Evolutionary conservation across 169 alveolate genomes (phyloP).

Genomic region (Besnoitia besnoiti): DNA sequence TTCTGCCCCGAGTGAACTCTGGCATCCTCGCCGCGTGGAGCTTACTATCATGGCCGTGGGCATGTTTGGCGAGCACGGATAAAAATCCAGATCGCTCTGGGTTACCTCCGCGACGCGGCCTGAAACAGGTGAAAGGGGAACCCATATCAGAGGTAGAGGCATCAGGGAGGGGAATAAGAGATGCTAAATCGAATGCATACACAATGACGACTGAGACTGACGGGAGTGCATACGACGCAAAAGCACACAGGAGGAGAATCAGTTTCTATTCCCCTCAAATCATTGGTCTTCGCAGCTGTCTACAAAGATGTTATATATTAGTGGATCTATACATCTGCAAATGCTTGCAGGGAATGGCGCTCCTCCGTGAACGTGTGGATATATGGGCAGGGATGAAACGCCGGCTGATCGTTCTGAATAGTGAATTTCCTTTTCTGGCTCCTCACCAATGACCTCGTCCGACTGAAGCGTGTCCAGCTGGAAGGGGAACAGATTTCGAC

Average conservation of each 20-base stretch:
- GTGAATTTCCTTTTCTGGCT: background rate
- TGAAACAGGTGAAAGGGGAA: background rate
- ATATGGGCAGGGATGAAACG: background rate
- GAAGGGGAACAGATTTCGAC: slow-evolving; percentile 15
- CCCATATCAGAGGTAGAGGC: no score
- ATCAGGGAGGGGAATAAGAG: no score
- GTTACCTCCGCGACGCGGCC: background rate
- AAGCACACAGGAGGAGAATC: no score
- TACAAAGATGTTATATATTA: no score
- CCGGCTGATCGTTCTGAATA: background rate
- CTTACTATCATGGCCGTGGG: slow-evolving; percentile 37
- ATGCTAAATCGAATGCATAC: no score
- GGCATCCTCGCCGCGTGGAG: no score
- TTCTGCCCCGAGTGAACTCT: no score
- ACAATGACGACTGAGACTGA: no score
- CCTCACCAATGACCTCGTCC: background rate
- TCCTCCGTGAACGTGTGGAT: background rate
- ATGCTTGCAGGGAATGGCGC: background rate
- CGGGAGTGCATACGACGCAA: no score
- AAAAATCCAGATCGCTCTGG: background rate
- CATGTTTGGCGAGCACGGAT: slow-evolving; percentile 15
- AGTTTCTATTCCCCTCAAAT: no score
- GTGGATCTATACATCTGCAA: no score
- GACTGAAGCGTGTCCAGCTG: background rate
- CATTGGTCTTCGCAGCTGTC: no score